Base-by-base conservation (phyloP, 73 alveolate genomes). In the Paraurostyla sp. region DNA sequence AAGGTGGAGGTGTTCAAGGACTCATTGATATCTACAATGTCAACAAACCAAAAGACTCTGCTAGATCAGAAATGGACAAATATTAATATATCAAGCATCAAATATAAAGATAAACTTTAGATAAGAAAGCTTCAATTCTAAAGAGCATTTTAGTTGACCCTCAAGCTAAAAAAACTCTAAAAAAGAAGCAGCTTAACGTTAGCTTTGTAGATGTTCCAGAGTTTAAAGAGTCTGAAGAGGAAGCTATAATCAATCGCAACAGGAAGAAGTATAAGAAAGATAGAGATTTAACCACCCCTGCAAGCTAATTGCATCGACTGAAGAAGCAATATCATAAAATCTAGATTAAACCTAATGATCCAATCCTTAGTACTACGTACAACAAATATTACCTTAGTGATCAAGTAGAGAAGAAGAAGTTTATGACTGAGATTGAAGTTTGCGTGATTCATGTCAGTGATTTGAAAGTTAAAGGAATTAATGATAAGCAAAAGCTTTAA, bases 351-450 rank as follows among this genome's bases (percentile, higher is more conserved):
- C 62, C 78, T 15, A 54, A 54, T 54, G 89, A 78, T 36, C 89
- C 89, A 0, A 54, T 78, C 7, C 62, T 78, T 6, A 51, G 40
- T 52, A 51, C 76, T 6, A 46, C 50, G 4, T 78, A 78, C 29
- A 76, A 76, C 0, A 78, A 78, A 54, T 78, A 78, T 36, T 78
- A 78, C 35, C 80, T 78, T 7, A 40, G 65, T 51, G 78, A 78
- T 78, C 32, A 54, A 54, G 42, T 52, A 35, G 89, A 78, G 33
- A 78, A 78, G 89, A 50, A 78, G 50, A 78, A 54, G 62, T 78
- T 52, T 38, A 11, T 42, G 43, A 78, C 80, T 20, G 89, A 78
- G 60, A 35, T 78, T 1, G 89, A 78, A 22, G 78, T 78, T 6
- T 78, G 89, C 60, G 52, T 33, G 29, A 54, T 54, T 7, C 89